Evolutionary conservation across 2,329 filamentous ascomycete species (phyloP), one percentile per base, ranked within the genome.

Genomic region (Fusarium sublunatum): DNA sequence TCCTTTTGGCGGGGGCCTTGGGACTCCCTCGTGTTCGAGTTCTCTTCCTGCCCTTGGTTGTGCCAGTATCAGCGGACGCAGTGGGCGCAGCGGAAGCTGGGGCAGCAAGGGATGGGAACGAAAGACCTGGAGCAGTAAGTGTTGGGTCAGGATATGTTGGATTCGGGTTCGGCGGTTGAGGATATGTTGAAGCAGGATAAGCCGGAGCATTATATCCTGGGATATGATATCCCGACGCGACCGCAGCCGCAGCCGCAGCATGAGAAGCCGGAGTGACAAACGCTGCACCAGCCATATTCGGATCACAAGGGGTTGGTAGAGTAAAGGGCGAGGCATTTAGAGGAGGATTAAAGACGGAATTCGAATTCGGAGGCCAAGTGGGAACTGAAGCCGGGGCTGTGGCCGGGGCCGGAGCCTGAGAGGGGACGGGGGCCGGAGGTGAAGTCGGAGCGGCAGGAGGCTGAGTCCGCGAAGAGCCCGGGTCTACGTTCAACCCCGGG

Each of bases 1-100:
- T 43, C 28, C 56, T 42, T 36, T 53, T 54, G 22, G 15, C 42
- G n/a, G 38, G 48, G 9, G 24, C n/a, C 8, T 24, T 22, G n/a
- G n/a, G 19, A 15, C n/a, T 26, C 6, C 41, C 19, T 19, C 3
- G 24, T n/a, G 10, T 38, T n/a, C 10, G 41, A 15, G 12, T 10
- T 34, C 55, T 60, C 38, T 60, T 60, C 15, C 9, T 40, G 24
- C 28, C 26, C 31, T 10, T 28, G 7, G 13, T 25, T 11, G 45
- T 22, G 11, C 29, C 24, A 24, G 50, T 25, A 12, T 40, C 28
- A 32, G 50, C 25, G 24, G 19, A 28, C 7, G 15, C 24, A 15
- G 22, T 10, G 34, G 29, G 3, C 19, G 24, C 13, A 51, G 45
- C 29, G 24, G 9, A 11, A 12, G 9, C 22, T 9, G 29, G 19